Evolutionary conservation across 495 filamentous ascomycete species (phyloP), one percentile per base, ranked within the genome.

Genomic region (Xylaria palmicola): DNA sequence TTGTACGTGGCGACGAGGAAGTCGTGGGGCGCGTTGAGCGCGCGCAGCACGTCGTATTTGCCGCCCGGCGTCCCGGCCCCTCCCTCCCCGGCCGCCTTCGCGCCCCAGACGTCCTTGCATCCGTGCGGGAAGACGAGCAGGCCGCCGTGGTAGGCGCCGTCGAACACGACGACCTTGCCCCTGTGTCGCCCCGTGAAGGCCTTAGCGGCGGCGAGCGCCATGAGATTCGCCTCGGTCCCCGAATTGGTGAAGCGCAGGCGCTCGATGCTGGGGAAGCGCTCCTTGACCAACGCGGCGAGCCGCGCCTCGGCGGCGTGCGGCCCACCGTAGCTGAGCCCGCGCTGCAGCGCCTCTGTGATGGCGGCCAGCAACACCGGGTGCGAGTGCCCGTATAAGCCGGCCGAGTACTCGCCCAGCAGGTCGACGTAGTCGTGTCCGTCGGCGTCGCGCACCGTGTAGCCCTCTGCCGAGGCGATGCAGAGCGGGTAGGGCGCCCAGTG

Each of bases 401-500:
- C 83, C 2, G 81, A 80, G 40, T 78, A 72, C 50, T 86, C 83
- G 56, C 77, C 77, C 1, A 81, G 68, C 7, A 85, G 69, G 64
- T 85, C 83, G 49, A 74, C 60, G 67, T 80, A 80, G 60, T 62
- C 75, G 51, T 81, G 67, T 1, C 69, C 71, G 59, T 84, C 82
- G 27, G 70, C 67, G 54, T 73, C 80, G 57, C 62, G 73, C 30
- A 82, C 62, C 22, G 62, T 72, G 52, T 69, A 70, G 1, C 58
- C 77, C 58, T 72, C 62, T 27, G 76, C 80, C 24, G 55, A 75
- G 52, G 64, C 68, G 70, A 81, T 74, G 63, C 70, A 71, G 15
- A 87, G 57, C 0, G 85, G 85, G 58, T 86, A 88, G 0, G 86
- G 85, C 3, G 66, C 67, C n/a, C 75, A 76, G 68, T 86, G 77